Conservation (phyloP, 1,139 yeast genomes). For the Protomyces pachydermus region DNA sequence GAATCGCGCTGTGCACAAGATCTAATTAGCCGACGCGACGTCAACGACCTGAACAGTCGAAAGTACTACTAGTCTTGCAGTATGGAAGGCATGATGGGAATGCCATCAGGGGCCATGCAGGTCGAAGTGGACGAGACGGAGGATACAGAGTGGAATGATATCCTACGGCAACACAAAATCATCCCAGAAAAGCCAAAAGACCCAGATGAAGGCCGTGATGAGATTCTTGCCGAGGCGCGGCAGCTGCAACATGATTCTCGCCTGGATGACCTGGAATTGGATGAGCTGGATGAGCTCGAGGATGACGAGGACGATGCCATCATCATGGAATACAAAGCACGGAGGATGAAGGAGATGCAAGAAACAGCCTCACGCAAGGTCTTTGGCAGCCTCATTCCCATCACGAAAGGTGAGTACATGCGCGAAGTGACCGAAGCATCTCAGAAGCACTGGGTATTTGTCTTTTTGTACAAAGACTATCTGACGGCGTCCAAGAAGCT, state of each 20-base stretch:
- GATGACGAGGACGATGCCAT: conserved; percentile 68
- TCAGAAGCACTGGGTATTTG: conserved; percentile 54
- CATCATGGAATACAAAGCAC: conserved; percentile 63
- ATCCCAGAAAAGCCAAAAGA: conserved; percentile 90
- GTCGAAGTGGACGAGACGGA: conserved; percentile 68
- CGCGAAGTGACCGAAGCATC: conserved; percentile 81
- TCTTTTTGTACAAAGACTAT: conserved; percentile 51
- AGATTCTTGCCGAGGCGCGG: conserved; percentile 78
- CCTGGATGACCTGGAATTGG: conserved; percentile 68
- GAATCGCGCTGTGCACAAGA: no score
- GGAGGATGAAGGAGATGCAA: conserved; percentile 68
- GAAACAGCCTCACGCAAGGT: conserved; percentile 56
- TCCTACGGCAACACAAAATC: conserved; percentile 78
- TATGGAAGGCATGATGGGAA: conserved; percentile 16
- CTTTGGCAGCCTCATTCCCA: conserved; percentile 71
- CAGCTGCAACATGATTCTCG: conserved; percentile 68
- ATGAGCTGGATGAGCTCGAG: conserved; percentile 46
- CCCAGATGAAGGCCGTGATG: conserved; percentile 80
- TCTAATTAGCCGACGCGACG: no score
- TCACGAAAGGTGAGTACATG: conserved; percentile 82
- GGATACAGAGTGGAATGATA: conserved; percentile 99
- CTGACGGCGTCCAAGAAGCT: conserved; percentile 29
- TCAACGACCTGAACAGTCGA: no score
- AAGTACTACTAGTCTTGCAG: not conserved
- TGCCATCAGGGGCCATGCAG: conserved; percentile 16